A percentile compares a stretch with the other conserved stretches of the same genome.
phyloP scores from a whole-genome alignment of 805 yeast genomes.

The Maudiozyma bulderi region DNA sequence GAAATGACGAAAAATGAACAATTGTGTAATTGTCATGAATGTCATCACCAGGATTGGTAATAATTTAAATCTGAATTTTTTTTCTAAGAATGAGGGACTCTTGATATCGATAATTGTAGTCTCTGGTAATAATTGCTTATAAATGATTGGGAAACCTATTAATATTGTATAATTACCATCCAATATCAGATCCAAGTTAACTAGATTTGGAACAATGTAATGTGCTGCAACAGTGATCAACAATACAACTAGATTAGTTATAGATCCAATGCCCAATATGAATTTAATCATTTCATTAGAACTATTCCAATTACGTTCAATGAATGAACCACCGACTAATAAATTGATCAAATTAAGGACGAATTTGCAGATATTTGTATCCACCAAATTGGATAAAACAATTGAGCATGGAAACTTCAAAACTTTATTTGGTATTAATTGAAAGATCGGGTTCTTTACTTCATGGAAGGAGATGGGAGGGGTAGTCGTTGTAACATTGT shows the following conservation, averaged over 20 bases:
- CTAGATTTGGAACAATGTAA: slow-evolving; percentile 16
- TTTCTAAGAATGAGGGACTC: slow-evolving; percentile 31
- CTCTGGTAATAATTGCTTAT: slow-evolving; percentile 58
- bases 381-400: slow-evolving; percentile 55
- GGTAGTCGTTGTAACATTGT: slow-evolving; percentile 11
- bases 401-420: slow-evolving; percentile 57
- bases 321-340: slow-evolving; percentile 51
- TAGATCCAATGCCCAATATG: slow-evolving; percentile 37
- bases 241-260: slow-evolving; percentile 44
- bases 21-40: slow-evolving; percentile 25
- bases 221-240: slow-evolving; percentile 17
- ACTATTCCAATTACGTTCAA: slow-evolving; percentile 59
- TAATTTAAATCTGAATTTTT: slow-evolving; percentile 49
- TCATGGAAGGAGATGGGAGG: neutral
- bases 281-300: slow-evolving; percentile 40
- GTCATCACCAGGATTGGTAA: slow-evolving; percentile 42
- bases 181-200: slow-evolving; percentile 35
- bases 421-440: slow-evolving; percentile 52
- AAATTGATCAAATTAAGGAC: slow-evolving; percentile 40
- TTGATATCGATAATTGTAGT: slow-evolving; percentile 42
- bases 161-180: slow-evolving; percentile 48
- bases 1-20: slow-evolving; percentile 32
- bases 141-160: slow-evolving; percentile 51
- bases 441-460: slow-evolving; percentile 46
- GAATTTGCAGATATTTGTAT: slow-evolving; percentile 40